Evolutionary conservation across 805 yeast species (phyloP).

Genomic region (Metschnikowia kofuensis): DNA sequence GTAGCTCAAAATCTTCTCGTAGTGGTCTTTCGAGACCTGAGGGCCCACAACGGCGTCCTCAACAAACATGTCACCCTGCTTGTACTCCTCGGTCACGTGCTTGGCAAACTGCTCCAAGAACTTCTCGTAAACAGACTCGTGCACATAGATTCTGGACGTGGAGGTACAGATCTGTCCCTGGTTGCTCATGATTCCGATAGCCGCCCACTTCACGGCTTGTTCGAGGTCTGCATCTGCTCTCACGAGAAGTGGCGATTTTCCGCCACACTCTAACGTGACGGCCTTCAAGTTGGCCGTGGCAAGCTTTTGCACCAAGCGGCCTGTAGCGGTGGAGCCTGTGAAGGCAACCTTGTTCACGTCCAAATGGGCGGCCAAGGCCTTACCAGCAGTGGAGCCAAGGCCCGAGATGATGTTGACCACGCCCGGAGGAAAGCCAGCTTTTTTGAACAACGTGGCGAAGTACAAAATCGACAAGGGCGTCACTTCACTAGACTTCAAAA

Average conservation of each 20-base stretch:
- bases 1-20: conserved; percentile 48
- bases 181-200: conserved; percentile 61
- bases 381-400: conserved; percentile 67
- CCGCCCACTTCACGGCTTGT: conserved; percentile 67
- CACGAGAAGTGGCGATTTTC: conserved; percentile 63
- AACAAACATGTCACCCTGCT: conserved; percentile 55
- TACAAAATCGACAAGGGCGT: conserved; percentile 70
- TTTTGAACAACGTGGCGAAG: conserved; percentile 53
- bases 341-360: conserved; percentile 59
- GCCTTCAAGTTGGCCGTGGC: conserved; percentile 63
- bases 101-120: conserved; percentile 45
- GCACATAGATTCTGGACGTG: conserved; percentile 59
- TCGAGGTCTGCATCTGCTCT: conserved; percentile 63
- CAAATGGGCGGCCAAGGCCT: conserved; percentile 58
- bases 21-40: conserved; percentile 54
- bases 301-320: conserved; percentile 57
- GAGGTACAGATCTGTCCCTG: conserved; percentile 71
- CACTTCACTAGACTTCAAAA: conserved; percentile 71
- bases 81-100: conserved; percentile 48
- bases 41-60: conserved; percentile 55
- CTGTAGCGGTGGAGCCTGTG: conserved; percentile 68
- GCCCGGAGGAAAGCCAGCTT: conserved; percentile 77
- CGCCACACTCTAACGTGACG: conserved; percentile 70
- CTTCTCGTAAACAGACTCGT: conserved; percentile 53
- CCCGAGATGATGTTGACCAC: conserved; percentile 72